phyloP scores from a whole-genome alignment of 768 basidiomycete species.

The Pulveroboletus sp. region DNA sequence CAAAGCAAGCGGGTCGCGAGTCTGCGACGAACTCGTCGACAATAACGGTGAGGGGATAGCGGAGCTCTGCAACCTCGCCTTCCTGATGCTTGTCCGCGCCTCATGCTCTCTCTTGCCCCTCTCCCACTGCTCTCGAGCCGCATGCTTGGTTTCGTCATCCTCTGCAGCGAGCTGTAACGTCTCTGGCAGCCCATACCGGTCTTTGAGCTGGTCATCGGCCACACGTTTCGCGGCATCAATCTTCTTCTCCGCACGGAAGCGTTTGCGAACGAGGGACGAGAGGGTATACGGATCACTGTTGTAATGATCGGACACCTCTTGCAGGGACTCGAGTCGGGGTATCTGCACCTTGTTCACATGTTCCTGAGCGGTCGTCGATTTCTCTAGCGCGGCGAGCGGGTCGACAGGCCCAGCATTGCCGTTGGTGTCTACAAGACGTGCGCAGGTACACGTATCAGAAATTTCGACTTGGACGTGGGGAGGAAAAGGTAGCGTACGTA shows the following conservation, averaged over 20 bases:
- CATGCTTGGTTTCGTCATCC: constrained; percentile 51
- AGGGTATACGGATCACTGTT: constrained; percentile 85
- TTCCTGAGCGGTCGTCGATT: constrained; percentile 75
- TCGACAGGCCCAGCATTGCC: constrained; percentile 60
- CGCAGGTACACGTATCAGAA: background rate
- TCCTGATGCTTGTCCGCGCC: constrained; percentile 43
- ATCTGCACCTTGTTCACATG: constrained; percentile 67
- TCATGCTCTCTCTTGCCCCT: constrained; percentile 46
- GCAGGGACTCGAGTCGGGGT: constrained; percentile 77
- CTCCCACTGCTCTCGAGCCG: constrained; percentile 63
- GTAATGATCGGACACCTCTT: constrained; percentile 69
- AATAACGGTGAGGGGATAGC: constrained; percentile 19
- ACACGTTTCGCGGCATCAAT: constrained; percentile 61
- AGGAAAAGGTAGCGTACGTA: constrained; percentile 25
- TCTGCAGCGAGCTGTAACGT: constrained; percentile 62
- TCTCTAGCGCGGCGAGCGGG: constrained; percentile 85
- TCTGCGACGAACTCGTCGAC: constrained; percentile 17
- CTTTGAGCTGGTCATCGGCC: constrained; percentile 68
- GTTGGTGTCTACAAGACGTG: constrained; percentile 55
- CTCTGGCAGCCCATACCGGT: constrained; percentile 72
- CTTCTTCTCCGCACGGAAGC: constrained; percentile 86
- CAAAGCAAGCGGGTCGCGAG: constrained; percentile 33
- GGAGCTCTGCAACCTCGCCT: constrained; percentile 39
- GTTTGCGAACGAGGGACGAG: constrained; percentile 68
- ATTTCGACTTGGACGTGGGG: background rate